phyloP scores from a whole-genome alignment of 169 alveolate species.

The Babesia caballi region DNA sequence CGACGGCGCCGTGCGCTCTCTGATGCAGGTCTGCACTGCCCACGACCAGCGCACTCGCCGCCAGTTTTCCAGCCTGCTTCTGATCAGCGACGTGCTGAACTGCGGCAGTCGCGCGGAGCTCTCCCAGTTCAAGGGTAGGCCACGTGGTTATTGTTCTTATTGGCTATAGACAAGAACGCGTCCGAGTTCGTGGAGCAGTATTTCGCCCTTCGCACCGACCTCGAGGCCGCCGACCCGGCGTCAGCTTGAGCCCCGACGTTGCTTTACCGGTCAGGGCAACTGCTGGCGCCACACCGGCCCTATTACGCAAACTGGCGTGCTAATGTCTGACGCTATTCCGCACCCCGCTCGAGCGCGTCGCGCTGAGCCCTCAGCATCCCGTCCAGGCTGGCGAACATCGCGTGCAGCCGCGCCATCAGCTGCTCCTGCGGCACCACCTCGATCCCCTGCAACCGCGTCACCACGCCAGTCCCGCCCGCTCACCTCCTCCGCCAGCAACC shows the following conservation, averaged over 20 bases:
- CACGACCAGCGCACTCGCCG: slow-evolving; percentile 32
- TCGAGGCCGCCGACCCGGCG: background rate
- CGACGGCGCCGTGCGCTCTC: slow-evolving; percentile 46
- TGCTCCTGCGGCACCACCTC: background rate
- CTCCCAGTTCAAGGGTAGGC: slow-evolving; percentile 29
- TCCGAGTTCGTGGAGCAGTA: slow-evolving; percentile 6
- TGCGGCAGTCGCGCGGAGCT: slow-evolving; percentile 35
- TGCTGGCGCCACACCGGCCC: too few relatives aligned
- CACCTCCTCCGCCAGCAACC: background rate
- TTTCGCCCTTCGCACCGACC: slow-evolving; percentile 22
- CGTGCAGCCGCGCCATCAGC: background rate
- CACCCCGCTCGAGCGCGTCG: too few relatives aligned
- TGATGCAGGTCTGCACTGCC: slow-evolving; percentile 41
- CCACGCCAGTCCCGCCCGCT: background rate
- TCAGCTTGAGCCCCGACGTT: background rate
- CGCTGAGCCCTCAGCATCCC: background rate
- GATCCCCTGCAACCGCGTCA: background rate
- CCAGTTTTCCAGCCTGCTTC: slow-evolving; percentile 33
- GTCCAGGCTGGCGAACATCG: background rate
- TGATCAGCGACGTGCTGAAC: slow-evolving; percentile 47
- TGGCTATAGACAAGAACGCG: background rate
- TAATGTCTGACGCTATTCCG: too few relatives aligned
- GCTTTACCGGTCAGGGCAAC: too few relatives aligned
- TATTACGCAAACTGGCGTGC: too few relatives aligned
- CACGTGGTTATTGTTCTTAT: background rate